Conservation (phyloP, 208 protist genomes). For the Herpetomonas samuelpessoai region DNA sequence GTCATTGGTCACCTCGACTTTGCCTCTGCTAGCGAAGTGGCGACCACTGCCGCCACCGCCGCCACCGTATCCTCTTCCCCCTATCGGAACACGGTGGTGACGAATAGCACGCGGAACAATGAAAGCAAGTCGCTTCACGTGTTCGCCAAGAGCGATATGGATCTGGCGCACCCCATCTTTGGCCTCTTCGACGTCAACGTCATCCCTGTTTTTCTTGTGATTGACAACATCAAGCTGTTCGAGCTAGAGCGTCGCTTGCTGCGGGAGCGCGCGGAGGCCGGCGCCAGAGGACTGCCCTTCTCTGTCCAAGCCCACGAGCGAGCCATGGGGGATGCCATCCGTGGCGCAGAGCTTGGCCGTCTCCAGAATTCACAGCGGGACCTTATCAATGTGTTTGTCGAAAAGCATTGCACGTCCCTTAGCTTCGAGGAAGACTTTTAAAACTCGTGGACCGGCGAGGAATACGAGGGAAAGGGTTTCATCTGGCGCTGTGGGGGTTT, state of each 20-base stretch:
- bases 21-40: too few species aligned
- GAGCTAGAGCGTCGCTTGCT: conserved; percentile 13
- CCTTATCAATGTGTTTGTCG: conserved; percentile 57
- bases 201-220: conserved; percentile 75
- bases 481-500: too few species aligned
- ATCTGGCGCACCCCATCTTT: conserved; percentile 68
- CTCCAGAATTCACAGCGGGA: conserved; percentile 75
- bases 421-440: conserved; percentile 84
- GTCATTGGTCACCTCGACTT: background rate
- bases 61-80: background rate
- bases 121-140: conserved; percentile 21
- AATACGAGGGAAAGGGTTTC: background rate
- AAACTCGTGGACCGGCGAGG: background rate
- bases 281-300: conserved; percentile 6
- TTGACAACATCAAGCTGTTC: conserved; percentile 61
- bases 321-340: conserved; percentile 27
- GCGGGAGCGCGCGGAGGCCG: conserved; percentile 1
- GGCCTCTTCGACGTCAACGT: conserved; percentile 70
- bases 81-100: background rate
- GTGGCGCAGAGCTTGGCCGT: conserved; percentile 44
- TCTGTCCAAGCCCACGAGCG: conserved; percentile 4
- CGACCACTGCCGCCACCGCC: too few species aligned
- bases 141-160: conserved; percentile 78
- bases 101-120: background rate
- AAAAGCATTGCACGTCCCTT: conserved; percentile 51